Evolutionary conservation across 768 basidiomycete genomes (phyloP), one percentile per base, ranked within the genome.

Genomic region (Galerina sulciceps): DNA sequence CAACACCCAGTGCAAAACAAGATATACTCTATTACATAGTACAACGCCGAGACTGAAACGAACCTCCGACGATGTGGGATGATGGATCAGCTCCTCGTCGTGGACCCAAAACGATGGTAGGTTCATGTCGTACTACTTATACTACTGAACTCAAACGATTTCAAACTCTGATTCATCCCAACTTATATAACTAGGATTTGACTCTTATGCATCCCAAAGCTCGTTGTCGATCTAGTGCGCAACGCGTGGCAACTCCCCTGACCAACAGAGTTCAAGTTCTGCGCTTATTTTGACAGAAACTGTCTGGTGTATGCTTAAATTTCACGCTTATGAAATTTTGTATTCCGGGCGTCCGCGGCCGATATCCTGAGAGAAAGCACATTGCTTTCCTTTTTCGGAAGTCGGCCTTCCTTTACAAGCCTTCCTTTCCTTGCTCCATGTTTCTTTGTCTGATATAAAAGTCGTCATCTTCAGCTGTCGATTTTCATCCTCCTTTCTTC

Each of bases 391-490:
- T 47, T 45, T 65, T 70, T 58, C 54, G 71, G 72, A 62, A 72
- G 65, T 58, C 48, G 46, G 61, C 63, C 71, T 73, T 71, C 72
- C 72, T 73, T 70, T 72, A 66, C 58, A 54, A 69, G 70, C 59
- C 45, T 65, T 69, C 67, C 48, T 59, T 55, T 60, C 55, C 58
- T 41, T 57, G 36, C 31, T 48, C 58, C 58, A 31, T 31, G 26
- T 31, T 56, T 57, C 53, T 59, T 49, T 59, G 44, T 57, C 59
- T 51, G 58, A 53, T 67, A 67, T 69, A 67, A 62, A 69, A 52
- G n/a, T 58, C 66, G 48, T 60, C 60, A 62, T 61, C 46, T 53
- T 54, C 38, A 38, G 53, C 48, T 57, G 36, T 49, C 52, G 20
- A 45, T 50, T 43, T 56, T 45, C 50, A 55, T 44, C 38, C 35